phyloP scores from a whole-genome alignment of 345 rosid genomes.

The Euphorbia lathyris region DNA sequence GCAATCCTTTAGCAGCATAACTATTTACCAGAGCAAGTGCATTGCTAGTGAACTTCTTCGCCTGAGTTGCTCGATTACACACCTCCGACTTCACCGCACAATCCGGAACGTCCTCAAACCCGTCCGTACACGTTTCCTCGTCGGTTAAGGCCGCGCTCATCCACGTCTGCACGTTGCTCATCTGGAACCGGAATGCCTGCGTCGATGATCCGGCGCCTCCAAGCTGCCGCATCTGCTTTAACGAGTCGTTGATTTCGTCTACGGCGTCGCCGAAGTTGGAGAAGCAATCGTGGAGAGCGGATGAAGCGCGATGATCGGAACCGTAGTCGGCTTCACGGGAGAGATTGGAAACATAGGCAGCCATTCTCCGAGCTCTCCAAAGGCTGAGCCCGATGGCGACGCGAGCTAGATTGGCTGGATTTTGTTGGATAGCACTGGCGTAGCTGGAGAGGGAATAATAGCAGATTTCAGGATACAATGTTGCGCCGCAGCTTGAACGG shows the following conservation, averaged over 20 bases:
- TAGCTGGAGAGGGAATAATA: constrained; percentile 59
- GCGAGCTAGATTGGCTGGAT: constrained; percentile 59
- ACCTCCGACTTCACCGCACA: constrained; percentile 35
- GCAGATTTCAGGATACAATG: constrained; percentile 81
- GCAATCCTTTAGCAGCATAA: constrained; percentile 48
- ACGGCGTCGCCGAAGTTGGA: constrained; percentile 79
- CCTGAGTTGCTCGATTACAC: constrained; percentile 36
- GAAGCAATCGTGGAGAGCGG: constrained; percentile 85
- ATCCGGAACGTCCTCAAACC: constrained; percentile 50
- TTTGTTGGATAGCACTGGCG: constrained; percentile 45
- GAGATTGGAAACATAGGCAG: constrained; percentile 52
- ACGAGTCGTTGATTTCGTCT: constrained; percentile 74
- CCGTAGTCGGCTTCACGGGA: constrained; percentile 58
- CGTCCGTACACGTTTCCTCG: constrained; percentile 92
- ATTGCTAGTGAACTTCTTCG: constrained; percentile 73
- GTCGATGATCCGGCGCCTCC: constrained; percentile 34
- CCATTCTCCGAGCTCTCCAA: constrained; percentile 43
- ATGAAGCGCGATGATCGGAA: constrained; percentile 41
- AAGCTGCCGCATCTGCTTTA: constrained; percentile 61
- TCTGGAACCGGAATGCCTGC: constrained; percentile 56
- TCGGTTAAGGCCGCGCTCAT: constrained; percentile 89
- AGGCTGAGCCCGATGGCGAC: constrained; percentile 62
- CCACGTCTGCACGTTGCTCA: constrained; percentile 92
- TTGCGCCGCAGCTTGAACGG: constrained; percentile 67
- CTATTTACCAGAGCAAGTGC: constrained; percentile 69